phyloP scores from a whole-genome alignment of 2,329 filamentous ascomycete species.

The Arthrobotrys sphaeroides region DNA sequence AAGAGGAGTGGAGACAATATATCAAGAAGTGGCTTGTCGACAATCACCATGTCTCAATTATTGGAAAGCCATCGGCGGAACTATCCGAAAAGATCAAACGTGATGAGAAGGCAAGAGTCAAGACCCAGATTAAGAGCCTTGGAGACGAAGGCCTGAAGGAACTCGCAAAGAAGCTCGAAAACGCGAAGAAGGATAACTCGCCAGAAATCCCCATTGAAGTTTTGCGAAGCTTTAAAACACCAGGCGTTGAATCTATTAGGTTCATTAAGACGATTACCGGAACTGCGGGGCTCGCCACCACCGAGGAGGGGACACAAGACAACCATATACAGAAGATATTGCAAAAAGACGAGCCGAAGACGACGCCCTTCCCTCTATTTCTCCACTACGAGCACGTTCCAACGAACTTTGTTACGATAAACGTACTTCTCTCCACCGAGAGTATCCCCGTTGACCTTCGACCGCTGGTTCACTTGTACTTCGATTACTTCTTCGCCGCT shows the following conservation, averaged over 20 bases:
- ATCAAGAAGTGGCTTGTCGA: constrained; percentile 67
- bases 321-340: constrained; percentile 79
- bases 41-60: constrained; percentile 79
- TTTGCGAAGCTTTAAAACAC: constrained; percentile 83
- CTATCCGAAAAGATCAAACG: constrained; percentile 82
- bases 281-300: constrained; percentile 22
- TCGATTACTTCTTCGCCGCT: constrained; percentile 92
- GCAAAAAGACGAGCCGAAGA: constrained; percentile 70
- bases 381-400: constrained; percentile 96
- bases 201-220: constrained; percentile 82
- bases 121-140: constrained; percentile 79
- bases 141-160: constrained; percentile 82
- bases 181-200: constrained; percentile 88
- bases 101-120: constrained; percentile 79
- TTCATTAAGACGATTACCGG: constrained; percentile 73
- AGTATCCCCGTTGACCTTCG: constrained; percentile 81
- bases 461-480: constrained; percentile 83
- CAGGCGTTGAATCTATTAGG: constrained; percentile 87
- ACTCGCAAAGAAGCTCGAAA: constrained; percentile 78
- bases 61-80: constrained; percentile 84
- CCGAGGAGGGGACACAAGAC: neutral
- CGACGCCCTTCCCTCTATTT: constrained; percentile 75
- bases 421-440: constrained; percentile 80
- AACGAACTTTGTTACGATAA: constrained; percentile 89
- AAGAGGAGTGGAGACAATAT: constrained; percentile 83